Evolutionary conservation across 352 stramenopile species (phyloP), one percentile per base, ranked within the genome.

Genomic region (Peronospora belbahrii): DNA sequence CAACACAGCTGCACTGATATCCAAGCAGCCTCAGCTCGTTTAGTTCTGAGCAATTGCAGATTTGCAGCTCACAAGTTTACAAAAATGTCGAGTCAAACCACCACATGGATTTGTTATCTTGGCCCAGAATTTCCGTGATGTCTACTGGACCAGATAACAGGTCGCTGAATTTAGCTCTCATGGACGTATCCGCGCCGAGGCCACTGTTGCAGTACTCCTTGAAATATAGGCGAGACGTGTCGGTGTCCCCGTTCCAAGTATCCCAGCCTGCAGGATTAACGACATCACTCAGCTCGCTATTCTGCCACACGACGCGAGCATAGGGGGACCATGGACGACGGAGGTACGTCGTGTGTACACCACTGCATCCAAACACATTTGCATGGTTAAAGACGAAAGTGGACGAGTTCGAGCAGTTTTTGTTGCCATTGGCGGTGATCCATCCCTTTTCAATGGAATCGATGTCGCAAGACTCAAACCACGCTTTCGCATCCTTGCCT

Each of bases 301-400:
- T 22, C 5, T 42, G 22, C 1, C 10, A 32, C 4, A 42, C 11
- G 2, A 36, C 39, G 25, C 39, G 39, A n/a, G 39, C 39, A 8
- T 14, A 45, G 1, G 14, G 0, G 2, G 15, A 20, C 47, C 47
- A 55, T 2, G 47, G 47, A 20, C 47, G 47, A 27, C 47, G 37
- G 8, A 55, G 32, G 10, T 37, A 55, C 15, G 25, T 11, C 3
- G 22, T 36, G 7, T 24, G 23, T 2, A 20, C 32, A 15, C 30
- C 37, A 10, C 14, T 34, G 0, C 23, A 49, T 11, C 48, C 28
- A 9, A 40, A 56, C 13, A 56, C 48, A 15, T 17, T 22, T 4
- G 48, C 48, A 2, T 56, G 37, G 32, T 56, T 48, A 3, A 56
- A 56, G 23, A 56, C 48, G 32, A 49, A 56, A 32, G 15, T 49